Conservation (phyloP, 257 asterid species). For the Nicotiana tabacum region DNA sequence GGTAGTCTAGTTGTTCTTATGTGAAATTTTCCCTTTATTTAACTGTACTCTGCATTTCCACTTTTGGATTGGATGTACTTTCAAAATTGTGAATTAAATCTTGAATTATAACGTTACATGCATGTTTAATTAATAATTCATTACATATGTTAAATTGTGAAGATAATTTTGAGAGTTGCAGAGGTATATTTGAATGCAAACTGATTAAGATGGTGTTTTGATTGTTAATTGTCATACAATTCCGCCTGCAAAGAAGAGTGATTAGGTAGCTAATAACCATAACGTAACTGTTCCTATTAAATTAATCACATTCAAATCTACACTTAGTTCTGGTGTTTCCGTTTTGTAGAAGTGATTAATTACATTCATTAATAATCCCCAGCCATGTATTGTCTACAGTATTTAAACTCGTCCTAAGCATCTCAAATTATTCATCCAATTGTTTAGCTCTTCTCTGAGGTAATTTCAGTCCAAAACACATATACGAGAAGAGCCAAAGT, state of each 20-base stretch:
- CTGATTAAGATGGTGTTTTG: constrained; percentile 6
- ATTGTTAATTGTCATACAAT: constrained; percentile 39
- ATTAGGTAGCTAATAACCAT: neutral
- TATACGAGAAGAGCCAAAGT: neutral
- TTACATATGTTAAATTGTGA: too few species aligned
- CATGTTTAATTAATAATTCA: too few species aligned
- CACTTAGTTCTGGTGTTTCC: neutral
- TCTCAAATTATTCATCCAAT: neutral
- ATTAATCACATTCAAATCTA: neutral
- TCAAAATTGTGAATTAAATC: too few species aligned
- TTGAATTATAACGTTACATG: too few species aligned
- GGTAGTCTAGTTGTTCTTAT: too few species aligned
- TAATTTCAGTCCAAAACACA: neutral
- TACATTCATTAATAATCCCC: neutral
- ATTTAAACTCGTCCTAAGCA: neutral
- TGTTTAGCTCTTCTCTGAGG: neutral
- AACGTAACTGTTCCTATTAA: neutral
- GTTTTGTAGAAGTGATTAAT: neutral
- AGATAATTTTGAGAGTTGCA: neutral
- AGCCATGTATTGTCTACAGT: neutral
- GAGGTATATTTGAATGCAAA: neutral
- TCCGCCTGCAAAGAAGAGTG: constrained; percentile 50
- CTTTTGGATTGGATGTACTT: too few species aligned
- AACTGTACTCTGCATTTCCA: too few species aligned
- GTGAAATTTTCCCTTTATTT: too few species aligned